Base-by-base conservation (phyloP, 2,329 filamentous ascomycete genomes). In the Pseudocercospora musae region DNA sequence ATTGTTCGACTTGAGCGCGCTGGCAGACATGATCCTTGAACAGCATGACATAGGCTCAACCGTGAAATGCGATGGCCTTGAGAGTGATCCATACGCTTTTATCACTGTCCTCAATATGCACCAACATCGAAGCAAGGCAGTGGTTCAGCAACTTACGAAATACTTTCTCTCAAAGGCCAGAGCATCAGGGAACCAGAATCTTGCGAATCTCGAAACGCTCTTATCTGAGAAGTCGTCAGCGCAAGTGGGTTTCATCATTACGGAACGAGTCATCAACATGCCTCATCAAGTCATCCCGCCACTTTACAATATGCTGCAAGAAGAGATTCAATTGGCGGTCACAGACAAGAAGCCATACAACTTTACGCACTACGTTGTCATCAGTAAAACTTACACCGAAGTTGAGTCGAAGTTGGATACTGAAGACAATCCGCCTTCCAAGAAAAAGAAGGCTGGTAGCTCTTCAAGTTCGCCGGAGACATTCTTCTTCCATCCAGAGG, bases 401-500 rank as follows among this genome's bases (percentile, higher is more conserved):
- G 86, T 97, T 29, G 88, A 87, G 70, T 96, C 92, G 1, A 87
- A 85, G 64, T 81, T 98, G 15, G 90, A 94, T 69, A 81, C 85
- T 58, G 87, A 89, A 72, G 84, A 85, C 48, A 79, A 80, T 6
- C 79, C 80, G 40, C 83, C 87, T 66, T 57, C 81, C 69, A 93
- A 90, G 78, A 85, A 82, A 65, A 87, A 82, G 60, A 84, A 84
- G 75, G 84, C 77, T 49, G 75, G 44, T n/a, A 18, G 13, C 4
- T 49, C 44, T 23, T 13, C 44, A 2, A 23, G 4, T 49, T 21
- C 20, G 23, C 13, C 44, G 8, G 84, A 89, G 70, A 81, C 85
- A 33, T 96, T 92, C 78, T 96, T 93, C 78, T 99, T 98, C 81
- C 95, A 99, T 75, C 89, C 92, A 0, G 95, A 99, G 78, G 95